Base-by-base conservation (phyloP, 768 basidiomycete genomes). In the Phanerochaete carnosa region DNA sequence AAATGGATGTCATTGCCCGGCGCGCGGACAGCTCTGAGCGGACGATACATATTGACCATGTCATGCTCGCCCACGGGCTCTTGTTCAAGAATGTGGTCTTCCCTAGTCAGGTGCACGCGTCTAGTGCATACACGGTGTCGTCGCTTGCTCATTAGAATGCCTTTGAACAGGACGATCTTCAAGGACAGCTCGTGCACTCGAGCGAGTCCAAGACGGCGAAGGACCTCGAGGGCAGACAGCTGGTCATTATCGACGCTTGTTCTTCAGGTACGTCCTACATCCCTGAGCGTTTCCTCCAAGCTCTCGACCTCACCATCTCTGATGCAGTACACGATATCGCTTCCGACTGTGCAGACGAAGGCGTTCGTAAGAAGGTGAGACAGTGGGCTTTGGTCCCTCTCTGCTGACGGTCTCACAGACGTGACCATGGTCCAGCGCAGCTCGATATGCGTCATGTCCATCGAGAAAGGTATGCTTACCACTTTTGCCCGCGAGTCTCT, bases 211-310 rank as follows among this genome's bases (percentile, higher is more conserved):
- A 79, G 39, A 74, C 71, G 16, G 85, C 86, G 0, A 71, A 74
- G 12, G 83, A 83, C 39, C 84, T 85, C 64, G 50, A 68, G 1
- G 89, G 87, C 13, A 90, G 90, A 74, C 90, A 86, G 66, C 87
- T 52, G 9, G 50, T 32, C 26, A 30, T 52, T 6, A 32, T 52
- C 13, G 50, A 30, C 30, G 50, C 50, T 30, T 52, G 22, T 19
- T 29, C 50, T 15, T 52, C 50, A 9, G 50, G 50, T 52, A 32
- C 28, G 26, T 16, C 2, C 30, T 2, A 29, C 22, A 25, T 8
- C 4, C 32, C n/a, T 51, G 3, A 22, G 23, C 49, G 28, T 23
- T 26, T 22, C 29, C n/a, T 26, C 13, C 13, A 12, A 26, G 23
- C 30, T 58, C 59, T 29, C 15, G 59, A 1, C 54, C 49, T 15